phyloP scores from a whole-genome alignment of 1,284 basidiomycete genomes.

The Violaceomyces palustris region DNA sequence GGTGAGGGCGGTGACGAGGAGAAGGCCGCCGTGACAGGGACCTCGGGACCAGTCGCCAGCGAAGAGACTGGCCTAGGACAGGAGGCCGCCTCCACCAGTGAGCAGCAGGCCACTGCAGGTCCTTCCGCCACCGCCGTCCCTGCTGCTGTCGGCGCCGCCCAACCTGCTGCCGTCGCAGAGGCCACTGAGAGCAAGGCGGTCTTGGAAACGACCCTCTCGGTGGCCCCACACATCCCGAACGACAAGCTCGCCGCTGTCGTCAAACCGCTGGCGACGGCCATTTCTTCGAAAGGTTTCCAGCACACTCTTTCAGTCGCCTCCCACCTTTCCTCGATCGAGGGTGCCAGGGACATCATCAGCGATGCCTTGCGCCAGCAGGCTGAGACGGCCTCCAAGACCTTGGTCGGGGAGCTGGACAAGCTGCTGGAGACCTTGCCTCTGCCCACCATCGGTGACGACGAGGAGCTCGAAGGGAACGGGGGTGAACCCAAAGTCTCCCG shows the following conservation, averaged over 20 bases:
- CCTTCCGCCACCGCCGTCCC: not conserved
- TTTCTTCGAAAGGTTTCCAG: conserved; percentile 50
- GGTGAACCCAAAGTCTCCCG: too few species aligned
- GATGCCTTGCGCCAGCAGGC: conserved; percentile 41
- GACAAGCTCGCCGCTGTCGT: conserved; percentile 45
- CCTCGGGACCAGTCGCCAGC: not conserved
- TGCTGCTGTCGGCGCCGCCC: not conserved
- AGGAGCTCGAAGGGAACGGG: conserved; percentile 11
- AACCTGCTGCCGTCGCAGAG: not conserved
- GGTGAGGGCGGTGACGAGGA: conserved; percentile 4
- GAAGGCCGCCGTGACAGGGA: not conserved
- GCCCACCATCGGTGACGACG: conserved; percentile 17
- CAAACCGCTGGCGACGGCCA: conserved; percentile 43
- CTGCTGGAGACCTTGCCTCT: conserved; percentile 40
- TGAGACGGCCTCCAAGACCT: conserved; percentile 26
- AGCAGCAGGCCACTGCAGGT: not conserved
- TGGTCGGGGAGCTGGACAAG: conserved; percentile 39
- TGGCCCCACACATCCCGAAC: conserved; percentile 18
- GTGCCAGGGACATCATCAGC: conserved; percentile 40
- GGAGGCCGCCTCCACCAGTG: too few species aligned
- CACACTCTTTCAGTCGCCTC: conserved; percentile 48
- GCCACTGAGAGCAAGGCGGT: not conserved
- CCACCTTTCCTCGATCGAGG: conserved; percentile 40
- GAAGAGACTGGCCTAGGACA: too few species aligned
- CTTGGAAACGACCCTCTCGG: not conserved